A percentile compares a stretch with the other conserved stretches of the same genome.
Conservation (phyloP, 2,329 filamentous ascomycete genomes). For the Fusarium marasasianum region DNA sequence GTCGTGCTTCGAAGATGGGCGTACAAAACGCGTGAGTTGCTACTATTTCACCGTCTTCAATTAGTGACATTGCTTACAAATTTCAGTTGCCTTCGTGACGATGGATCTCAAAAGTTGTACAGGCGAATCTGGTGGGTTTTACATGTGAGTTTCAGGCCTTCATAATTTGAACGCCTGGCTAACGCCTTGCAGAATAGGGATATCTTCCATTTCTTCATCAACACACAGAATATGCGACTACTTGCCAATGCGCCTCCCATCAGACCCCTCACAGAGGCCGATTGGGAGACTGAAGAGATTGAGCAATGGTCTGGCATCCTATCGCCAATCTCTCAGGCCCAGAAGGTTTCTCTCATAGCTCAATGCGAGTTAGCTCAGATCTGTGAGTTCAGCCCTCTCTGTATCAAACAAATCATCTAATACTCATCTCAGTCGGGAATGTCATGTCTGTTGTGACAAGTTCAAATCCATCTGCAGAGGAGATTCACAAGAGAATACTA, state of each 20-base stretch:
- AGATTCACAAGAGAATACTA: not conserved
- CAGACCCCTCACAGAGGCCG: not conserved
- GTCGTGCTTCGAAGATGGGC: slow-evolving; percentile 9
- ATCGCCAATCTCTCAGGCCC: not conserved
- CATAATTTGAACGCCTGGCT: fast-evolving
- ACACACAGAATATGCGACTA: not conserved
- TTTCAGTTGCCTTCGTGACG: not conserved
- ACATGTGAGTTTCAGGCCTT: not conserved
- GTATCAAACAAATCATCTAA: not conserved
- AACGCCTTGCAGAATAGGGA: not conserved
- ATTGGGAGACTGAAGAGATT: slow-evolving; percentile 23
- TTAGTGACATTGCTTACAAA: fast-evolving
- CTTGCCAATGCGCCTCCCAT: not conserved
- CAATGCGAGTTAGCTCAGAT: slow-evolving; percentile 23
- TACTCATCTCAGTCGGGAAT: not conserved
- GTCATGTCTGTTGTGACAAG: not conserved
- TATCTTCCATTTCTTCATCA: slow-evolving; percentile 21
- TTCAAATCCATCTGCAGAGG: not conserved
- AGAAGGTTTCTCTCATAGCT: slow-evolving; percentile 8
- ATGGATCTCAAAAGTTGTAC: not conserved
- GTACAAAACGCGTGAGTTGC: slow-evolving; percentile 4
- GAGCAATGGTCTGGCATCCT: not conserved
- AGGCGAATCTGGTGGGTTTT: slow-evolving; percentile 32
- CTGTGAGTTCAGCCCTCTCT: not conserved
- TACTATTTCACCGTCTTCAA: fast-evolving